Conservation (phyloP, 768 basidiomycete genomes). For the Termitomyces eurrhizus region DNA sequence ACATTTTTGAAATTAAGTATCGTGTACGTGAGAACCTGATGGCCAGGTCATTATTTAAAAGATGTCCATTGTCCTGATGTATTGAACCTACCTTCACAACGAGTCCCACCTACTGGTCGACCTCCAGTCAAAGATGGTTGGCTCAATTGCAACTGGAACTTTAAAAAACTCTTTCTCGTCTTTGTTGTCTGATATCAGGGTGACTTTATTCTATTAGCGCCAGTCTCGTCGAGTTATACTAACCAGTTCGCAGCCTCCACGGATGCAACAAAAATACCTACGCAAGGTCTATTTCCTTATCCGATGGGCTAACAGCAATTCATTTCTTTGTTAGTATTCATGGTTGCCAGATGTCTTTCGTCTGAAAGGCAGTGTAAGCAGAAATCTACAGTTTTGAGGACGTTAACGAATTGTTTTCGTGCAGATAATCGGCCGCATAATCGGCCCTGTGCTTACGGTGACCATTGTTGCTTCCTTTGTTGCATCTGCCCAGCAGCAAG, state of each 20-base stretch:
- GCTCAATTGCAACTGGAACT: conserved; percentile 14
- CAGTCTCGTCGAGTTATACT: neutral
- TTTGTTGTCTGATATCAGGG: conserved; percentile 25
- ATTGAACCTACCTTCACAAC: neutral
- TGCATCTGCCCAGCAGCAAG: conserved; percentile 55
- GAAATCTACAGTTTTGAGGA: neutral
- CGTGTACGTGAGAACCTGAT: neutral
- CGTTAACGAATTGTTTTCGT: conserved; percentile 4
- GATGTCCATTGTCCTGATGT: neutral
- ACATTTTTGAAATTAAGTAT: neutral
- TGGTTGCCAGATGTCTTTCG: conserved; percentile 90
- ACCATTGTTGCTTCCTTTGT: conserved; percentile 67
- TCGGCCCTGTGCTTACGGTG: conserved; percentile 82
- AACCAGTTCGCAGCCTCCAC: conserved; percentile 28
- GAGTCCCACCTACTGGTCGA: neutral
- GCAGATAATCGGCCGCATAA: conserved; percentile 67
- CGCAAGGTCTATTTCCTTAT: conserved; percentile 35
- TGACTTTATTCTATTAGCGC: conserved; percentile 4
- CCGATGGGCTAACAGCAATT: neutral
- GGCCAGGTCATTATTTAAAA: neutral
- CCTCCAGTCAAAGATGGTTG: conserved; percentile 10
- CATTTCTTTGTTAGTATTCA: conserved; percentile 53
- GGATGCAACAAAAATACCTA: conserved; percentile 47
- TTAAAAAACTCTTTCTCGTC: conserved; percentile 26
- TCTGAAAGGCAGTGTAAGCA: conserved; percentile 76